phyloP scores from a whole-genome alignment of 371 early-diverging fungal species.

The Nematocida minor region DNA sequence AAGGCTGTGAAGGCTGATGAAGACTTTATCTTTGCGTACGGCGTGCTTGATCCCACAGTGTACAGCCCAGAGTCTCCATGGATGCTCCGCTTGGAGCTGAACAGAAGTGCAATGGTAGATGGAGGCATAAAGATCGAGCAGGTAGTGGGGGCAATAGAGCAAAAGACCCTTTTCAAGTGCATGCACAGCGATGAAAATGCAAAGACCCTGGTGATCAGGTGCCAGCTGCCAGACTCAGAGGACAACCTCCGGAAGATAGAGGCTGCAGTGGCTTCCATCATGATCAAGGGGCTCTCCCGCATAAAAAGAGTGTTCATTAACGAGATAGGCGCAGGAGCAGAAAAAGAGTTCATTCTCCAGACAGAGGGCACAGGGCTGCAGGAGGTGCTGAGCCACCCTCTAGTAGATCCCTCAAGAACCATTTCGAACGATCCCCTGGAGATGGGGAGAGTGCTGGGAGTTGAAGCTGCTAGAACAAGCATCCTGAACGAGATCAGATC shows the following conservation, averaged over 20 bases:
- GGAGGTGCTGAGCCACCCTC: constrained; percentile 75
- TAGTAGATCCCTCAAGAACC: constrained; percentile 74
- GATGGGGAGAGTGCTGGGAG: constrained; percentile 84
- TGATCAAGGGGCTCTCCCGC: constrained; percentile 78
- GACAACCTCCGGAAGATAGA: constrained; percentile 26
- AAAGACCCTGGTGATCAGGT: constrained; percentile 76
- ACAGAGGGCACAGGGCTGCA: constrained; percentile 89
- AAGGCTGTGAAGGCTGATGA: constrained; percentile 73
- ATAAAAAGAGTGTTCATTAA: constrained; percentile 83
- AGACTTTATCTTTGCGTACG: constrained; percentile 67
- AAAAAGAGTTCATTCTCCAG: constrained; percentile 77
- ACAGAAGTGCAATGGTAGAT: constrained; percentile 75
- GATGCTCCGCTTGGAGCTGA: constrained; percentile 82
- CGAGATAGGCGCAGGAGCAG: constrained; percentile 63
- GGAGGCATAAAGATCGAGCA: constrained; percentile 77
- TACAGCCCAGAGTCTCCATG: constrained; percentile 68
- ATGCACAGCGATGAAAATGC: constrained; percentile 86
- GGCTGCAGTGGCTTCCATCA: constrained; percentile 71
- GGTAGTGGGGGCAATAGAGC: constrained; percentile 68
- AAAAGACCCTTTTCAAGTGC: constrained; percentile 69
- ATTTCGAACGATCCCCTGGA: constrained; percentile 85
- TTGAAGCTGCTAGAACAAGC: constrained; percentile 88
- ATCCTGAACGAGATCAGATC: constrained; percentile 81
- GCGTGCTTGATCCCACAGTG: constrained; percentile 27
- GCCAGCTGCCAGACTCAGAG: constrained; percentile 31